Percentiles rank a stretch among this genome's conserved stretches.
These are phyloP conservation scores for Flueggea neowawraea DNA, from an alignment of 441 rosid genomes.

Conservation along the genomic window DNA sequence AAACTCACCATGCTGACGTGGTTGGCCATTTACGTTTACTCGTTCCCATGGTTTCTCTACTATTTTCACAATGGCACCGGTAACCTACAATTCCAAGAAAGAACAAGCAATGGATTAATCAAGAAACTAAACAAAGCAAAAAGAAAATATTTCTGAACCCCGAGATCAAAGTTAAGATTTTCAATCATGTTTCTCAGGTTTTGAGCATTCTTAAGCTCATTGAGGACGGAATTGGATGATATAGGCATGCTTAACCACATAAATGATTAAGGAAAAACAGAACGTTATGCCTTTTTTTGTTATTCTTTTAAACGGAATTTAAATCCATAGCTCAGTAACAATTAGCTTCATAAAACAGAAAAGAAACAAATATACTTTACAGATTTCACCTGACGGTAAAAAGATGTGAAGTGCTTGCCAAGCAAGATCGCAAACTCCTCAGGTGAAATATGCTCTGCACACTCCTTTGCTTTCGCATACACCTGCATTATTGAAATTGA, in stretches of 20 bases:
- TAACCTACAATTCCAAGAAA: conserved; percentile 40
- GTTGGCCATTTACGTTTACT: conserved; percentile 51
- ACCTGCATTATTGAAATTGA: conserved; percentile 36
- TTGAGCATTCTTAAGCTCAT: neutral
- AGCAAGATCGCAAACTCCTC: conserved; percentile 80
- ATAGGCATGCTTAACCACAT: too few relatives aligned
- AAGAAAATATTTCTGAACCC: neutral
- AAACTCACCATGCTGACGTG: conserved; percentile 70
- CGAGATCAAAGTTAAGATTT: too few relatives aligned
- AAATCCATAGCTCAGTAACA: too few relatives aligned
- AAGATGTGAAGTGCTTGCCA: conserved; percentile 72
- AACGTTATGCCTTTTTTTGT: too few relatives aligned
- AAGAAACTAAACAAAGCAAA: neutral
- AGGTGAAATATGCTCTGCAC: conserved; percentile 57
- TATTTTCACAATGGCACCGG: conserved; percentile 60
- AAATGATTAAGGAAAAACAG: too few relatives aligned
- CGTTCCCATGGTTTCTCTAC: conserved; percentile 99
- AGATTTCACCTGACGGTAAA: conserved; percentile 59
- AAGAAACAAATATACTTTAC: neutral
- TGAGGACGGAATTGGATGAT: too few relatives aligned
- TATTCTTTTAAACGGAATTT: too few relatives aligned
- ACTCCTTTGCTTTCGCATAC: conserved; percentile 85
- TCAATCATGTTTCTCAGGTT: too few relatives aligned
- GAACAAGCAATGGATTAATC: neutral
- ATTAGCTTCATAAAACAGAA: neutral